phyloP scores from a whole-genome alignment of 2,329 filamentous ascomycete genomes.

The Monilinia fructicola region DNA sequence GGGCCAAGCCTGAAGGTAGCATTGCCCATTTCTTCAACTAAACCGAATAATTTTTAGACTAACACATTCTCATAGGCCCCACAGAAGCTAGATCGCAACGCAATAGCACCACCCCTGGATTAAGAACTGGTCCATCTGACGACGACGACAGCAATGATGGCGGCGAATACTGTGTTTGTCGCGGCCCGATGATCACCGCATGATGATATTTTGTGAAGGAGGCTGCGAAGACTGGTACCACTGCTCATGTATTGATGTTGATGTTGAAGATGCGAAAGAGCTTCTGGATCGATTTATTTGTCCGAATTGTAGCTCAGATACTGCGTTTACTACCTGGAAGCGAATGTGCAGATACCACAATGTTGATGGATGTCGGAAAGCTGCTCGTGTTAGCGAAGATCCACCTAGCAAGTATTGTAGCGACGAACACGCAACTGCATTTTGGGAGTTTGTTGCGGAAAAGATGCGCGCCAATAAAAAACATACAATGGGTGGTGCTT shows the following conservation, averaged over 20 bases:
- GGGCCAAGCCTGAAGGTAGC: slow-evolving; percentile 32
- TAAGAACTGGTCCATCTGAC: slow-evolving; percentile 23
- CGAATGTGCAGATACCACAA: slow-evolving; percentile 38
- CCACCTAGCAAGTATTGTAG: slow-evolving; percentile 40
- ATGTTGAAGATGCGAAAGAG: slow-evolving; percentile 36
- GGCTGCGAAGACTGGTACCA: slow-evolving; percentile 42
- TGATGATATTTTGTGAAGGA: slow-evolving; percentile 41
- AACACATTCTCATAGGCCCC: slow-evolving; percentile 9
- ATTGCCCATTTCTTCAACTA: not conserved
- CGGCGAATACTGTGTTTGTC: slow-evolving; percentile 40
- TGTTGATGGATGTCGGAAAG: slow-evolving; percentile 35
- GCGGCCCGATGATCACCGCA: slow-evolving; percentile 40
- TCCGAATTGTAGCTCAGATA: slow-evolving; percentile 34
- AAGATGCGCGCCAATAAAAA: slow-evolving; percentile 30
- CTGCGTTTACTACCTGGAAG: slow-evolving; percentile 38
- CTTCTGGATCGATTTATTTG: slow-evolving; percentile 40
- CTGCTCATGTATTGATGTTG: slow-evolving; percentile 38
- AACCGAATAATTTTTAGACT: not conserved
- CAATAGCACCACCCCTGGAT: slow-evolving; percentile 27
- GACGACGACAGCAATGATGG: slow-evolving; percentile 40
- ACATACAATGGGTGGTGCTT: slow-evolving; percentile 37
- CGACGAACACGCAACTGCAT: slow-evolving; percentile 34
- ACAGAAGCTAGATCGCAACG: slow-evolving; percentile 25
- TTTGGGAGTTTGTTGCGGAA: slow-evolving; percentile 30
- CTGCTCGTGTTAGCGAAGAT: slow-evolving; percentile 36